Conservation (phyloP, 176 grass and related monocot genomes). For the Aegilops bicornis region DNA sequence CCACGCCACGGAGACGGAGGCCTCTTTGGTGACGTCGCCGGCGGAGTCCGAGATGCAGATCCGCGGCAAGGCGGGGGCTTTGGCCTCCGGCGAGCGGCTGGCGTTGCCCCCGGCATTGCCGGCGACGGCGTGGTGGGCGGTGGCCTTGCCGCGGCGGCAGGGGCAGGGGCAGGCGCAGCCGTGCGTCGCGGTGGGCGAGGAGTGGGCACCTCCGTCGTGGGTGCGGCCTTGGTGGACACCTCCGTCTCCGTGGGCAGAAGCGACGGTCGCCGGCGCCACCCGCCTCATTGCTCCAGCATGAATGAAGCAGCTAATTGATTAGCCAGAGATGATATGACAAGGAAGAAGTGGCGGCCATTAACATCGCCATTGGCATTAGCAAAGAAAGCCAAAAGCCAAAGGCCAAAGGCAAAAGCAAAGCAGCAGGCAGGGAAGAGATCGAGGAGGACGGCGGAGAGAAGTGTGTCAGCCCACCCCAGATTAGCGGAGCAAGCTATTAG, state of each 20-base stretch:
- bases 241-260: background rate
- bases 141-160: slow-evolving; percentile 27
- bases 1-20: background rate
- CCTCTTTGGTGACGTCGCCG: slow-evolving; percentile 35
- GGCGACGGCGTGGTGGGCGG: slow-evolving; percentile 30
- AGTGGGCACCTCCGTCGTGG: background rate
- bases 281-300: background rate
- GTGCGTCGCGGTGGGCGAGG: background rate
- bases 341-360: background rate
- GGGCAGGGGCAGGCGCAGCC: slow-evolving; percentile 31
- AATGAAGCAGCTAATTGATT: background rate
- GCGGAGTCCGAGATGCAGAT: slow-evolving; percentile 66
- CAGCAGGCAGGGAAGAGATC: background rate
- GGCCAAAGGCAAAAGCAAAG: background rate
- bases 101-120: slow-evolving; percentile 26
- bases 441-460: background rate
- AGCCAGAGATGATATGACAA: background rate
- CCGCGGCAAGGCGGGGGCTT: slow-evolving; percentile 22
- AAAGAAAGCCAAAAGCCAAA: background rate
- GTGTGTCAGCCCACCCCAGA: too few relatives aligned
- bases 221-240: slow-evolving; percentile 24
- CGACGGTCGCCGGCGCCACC: slow-evolving; percentile 29
- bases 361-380: background rate
- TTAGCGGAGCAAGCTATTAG: too few relatives aligned
- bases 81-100: slow-evolving; percentile 27